A percentile compares a stretch with the other conserved stretches of the same genome.
phyloP scores from a whole-genome alignment of 768 basidiomycete genomes.

The Tylopilus vinaceipallidus region DNA sequence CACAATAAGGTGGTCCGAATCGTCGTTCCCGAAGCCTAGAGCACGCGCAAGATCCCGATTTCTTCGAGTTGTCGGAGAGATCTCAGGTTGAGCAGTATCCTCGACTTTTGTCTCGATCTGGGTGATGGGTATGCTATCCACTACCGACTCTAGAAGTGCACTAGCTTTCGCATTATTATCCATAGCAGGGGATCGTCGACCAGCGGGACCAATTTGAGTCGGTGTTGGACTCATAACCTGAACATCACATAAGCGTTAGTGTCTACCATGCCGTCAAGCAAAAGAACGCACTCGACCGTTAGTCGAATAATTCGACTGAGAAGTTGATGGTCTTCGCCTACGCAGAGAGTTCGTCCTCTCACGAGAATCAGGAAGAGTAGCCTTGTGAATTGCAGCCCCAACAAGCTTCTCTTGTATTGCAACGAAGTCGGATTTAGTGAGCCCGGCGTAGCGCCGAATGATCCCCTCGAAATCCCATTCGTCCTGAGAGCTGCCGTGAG shows the following conservation, averaged over 20 bases:
- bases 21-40: slow-evolving; percentile 58
- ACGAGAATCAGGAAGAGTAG: slow-evolving; percentile 52
- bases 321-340: slow-evolving; percentile 74
- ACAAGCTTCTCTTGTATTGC: slow-evolving; percentile 77
- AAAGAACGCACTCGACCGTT: slow-evolving; percentile 44
- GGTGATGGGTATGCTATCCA: slow-evolving; percentile 50
- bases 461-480: slow-evolving; percentile 64
- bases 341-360: slow-evolving; percentile 71
- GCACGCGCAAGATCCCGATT: slow-evolving; percentile 77
- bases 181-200: slow-evolving; percentile 32
- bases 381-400: slow-evolving; percentile 56
- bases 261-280: slow-evolving; percentile 1
- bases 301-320: slow-evolving; percentile 73
- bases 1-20: slow-evolving; percentile 25
- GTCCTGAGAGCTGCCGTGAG: slow-evolving; percentile 50
- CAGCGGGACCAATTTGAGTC: slow-evolving; percentile 30
- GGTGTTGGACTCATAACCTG: slow-evolving; percentile 62
- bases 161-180: slow-evolving; percentile 60
- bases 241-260: slow-evolving; percentile 5
- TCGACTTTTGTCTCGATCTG: slow-evolving; percentile 28
- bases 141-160: slow-evolving; percentile 63
- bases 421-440: slow-evolving; percentile 67
- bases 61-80: slow-evolving; percentile 54
- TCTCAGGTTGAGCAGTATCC: slow-evolving; percentile 32
- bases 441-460: slow-evolving; percentile 61